A percentile compares a stretch with the other conserved stretches of the same genome.
phyloP scores from a whole-genome alignment of 352 stramenopile genomes.

The Phytophthora cactorum region DNA sequence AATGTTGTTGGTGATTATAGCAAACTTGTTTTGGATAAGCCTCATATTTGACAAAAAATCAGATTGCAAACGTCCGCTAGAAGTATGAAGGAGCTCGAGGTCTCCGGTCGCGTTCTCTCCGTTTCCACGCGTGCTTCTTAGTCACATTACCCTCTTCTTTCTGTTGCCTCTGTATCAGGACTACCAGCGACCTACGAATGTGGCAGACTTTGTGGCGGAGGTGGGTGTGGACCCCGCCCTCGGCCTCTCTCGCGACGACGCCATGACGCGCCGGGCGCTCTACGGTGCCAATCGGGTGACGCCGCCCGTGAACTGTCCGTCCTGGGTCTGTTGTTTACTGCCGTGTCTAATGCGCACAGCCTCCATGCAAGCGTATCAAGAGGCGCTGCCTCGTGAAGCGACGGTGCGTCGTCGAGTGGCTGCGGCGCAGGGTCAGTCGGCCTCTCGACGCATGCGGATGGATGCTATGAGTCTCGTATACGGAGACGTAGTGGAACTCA shows the following conservation, averaged over 20 bases:
- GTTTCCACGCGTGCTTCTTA: neutral
- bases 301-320: constrained; percentile 92
- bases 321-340: constrained; percentile 94
- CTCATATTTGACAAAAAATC: constrained; percentile 6
- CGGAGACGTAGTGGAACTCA: constrained; percentile 93
- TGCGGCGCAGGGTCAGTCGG: constrained; percentile 26
- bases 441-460: constrained; percentile 87
- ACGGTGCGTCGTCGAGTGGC: constrained; percentile 75
- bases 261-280: constrained; percentile 65
- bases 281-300: constrained; percentile 91
- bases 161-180: constrained; percentile 22
- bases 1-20: too few relatives aligned
- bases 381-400: constrained; percentile 87
- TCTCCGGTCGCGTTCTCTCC: constrained; percentile 1
- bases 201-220: constrained; percentile 68
- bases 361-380: constrained; percentile 91
- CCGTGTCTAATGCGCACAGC: constrained; percentile 92
- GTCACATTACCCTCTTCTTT: neutral
- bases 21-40: too few relatives aligned
- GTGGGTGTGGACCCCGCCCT: constrained; percentile 59
- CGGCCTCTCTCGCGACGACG: constrained; percentile 76
- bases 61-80: constrained; percentile 12
- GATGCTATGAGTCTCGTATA: constrained; percentile 91
- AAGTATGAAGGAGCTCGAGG: constrained; percentile 27
- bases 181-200: constrained; percentile 44